These are phyloP conservation scores for Leccinellum albellum DNA, from an alignment of 768 basidiomycete species.

Conservation along the genomic window DNA sequence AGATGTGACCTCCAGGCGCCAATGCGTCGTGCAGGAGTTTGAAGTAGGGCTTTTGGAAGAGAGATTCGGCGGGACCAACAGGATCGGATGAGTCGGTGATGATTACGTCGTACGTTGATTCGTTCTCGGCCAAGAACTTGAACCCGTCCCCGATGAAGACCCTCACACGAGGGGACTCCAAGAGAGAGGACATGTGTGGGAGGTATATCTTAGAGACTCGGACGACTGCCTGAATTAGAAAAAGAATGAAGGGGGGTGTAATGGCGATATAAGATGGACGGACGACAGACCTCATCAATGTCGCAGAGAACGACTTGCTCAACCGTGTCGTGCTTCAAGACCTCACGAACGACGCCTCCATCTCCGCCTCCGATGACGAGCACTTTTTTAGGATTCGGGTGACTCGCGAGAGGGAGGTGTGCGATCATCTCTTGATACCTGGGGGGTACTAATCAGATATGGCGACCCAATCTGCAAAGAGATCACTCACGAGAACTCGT, in stretches of 20 bases:
- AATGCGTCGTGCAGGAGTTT: slow-evolving; percentile 89
- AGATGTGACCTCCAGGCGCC: slow-evolving; percentile 85
- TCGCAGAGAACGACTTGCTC: slow-evolving; percentile 93
- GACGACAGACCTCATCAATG: slow-evolving; percentile 78
- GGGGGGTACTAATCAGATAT: neutral
- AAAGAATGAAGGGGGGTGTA: neutral
- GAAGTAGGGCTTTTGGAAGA: slow-evolving; percentile 98
- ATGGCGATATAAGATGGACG: neutral
- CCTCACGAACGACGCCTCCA: slow-evolving; percentile 96
- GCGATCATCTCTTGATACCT: slow-evolving; percentile 99
- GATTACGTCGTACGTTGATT: slow-evolving; percentile 90
- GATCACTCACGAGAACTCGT: slow-evolving; percentile 91
- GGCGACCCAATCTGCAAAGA: neutral
- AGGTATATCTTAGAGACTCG: slow-evolving; percentile 92
- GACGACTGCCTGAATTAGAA: slow-evolving; percentile 68
- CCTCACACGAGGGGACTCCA: slow-evolving; percentile 74
- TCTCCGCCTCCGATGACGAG: slow-evolving; percentile 98
- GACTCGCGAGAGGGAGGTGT: slow-evolving; percentile 91
- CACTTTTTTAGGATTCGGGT: slow-evolving; percentile 94
- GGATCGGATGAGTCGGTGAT: slow-evolving; percentile 99
- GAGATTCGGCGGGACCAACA: slow-evolving; percentile 88
- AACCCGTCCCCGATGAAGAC: slow-evolving; percentile 94
- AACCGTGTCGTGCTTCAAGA: slow-evolving; percentile 89
- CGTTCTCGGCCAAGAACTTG: slow-evolving; percentile 90
- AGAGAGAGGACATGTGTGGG: slow-evolving; percentile 87